phyloP scores from a whole-genome alignment of 164 flowering plant genomes.

The Akebia trifoliata region DNA sequence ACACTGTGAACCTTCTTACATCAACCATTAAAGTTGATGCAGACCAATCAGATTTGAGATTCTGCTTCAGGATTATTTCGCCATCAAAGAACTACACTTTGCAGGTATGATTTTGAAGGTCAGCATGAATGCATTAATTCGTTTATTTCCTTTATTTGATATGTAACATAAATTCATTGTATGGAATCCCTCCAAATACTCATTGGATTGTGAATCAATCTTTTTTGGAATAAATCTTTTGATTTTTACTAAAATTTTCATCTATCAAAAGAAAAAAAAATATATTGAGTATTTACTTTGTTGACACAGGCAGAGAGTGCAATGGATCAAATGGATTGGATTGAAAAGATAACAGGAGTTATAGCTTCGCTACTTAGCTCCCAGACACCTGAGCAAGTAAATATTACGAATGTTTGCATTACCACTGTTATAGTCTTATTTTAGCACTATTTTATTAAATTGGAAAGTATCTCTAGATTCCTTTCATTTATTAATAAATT shows the following conservation, averaged over 20 bases:
- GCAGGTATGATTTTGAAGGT: constrained; percentile 53
- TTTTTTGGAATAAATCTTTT: neutral
- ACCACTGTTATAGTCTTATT: neutral
- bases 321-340: constrained; percentile 99
- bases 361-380: constrained; percentile 94
- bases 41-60: constrained; percentile 92
- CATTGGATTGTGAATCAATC: neutral
- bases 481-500: neutral
- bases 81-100: constrained; percentile 91
- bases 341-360: constrained; percentile 98
- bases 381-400: constrained; percentile 47
- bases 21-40: constrained; percentile 97
- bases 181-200: neutral
- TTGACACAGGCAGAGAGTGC: constrained; percentile 95
- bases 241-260: too few species aligned
- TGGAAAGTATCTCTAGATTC: neutral
- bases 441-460: neutral
- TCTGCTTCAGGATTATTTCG: constrained; percentile 95
- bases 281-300: constrained; percentile 14
- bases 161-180: neutral
- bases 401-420: neutral
- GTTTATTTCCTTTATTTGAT: constrained; percentile 1
- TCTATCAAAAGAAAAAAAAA: too few species aligned
- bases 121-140: constrained; percentile 3
- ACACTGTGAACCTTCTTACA: constrained; percentile 92